Conservation (phyloP, 805 yeast genomes). For the Saccharomycopsis guyanensis region DNA sequence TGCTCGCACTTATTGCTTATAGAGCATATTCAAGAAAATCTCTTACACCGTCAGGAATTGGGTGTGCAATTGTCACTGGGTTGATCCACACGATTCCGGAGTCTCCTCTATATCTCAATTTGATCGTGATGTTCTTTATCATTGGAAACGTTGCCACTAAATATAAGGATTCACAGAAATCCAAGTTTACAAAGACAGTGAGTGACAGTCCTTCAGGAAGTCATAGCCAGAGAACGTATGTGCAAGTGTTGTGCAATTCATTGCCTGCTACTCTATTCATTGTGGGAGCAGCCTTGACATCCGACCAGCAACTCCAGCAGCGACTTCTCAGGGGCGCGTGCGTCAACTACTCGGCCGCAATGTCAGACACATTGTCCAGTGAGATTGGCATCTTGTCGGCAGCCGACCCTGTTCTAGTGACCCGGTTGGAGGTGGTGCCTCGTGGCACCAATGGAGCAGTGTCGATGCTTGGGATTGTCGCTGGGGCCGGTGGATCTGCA, state of each 20-base stretch:
- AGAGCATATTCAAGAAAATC: conserved; percentile 31
- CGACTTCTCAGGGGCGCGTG: conserved; percentile 25
- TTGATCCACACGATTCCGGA: conserved; percentile 33
- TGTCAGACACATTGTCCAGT: conserved; percentile 41
- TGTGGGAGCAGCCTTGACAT: conserved; percentile 21
- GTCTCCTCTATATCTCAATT: conserved; percentile 28
- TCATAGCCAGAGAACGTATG: conserved; percentile 30
- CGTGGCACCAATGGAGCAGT: conserved; percentile 43
- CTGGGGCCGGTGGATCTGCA: conserved; percentile 32
- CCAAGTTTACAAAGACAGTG: conserved; percentile 27
- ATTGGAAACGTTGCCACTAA: conserved; percentile 35
- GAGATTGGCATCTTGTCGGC: conserved; percentile 38
- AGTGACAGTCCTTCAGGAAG: neutral
- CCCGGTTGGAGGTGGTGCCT: conserved; percentile 34
- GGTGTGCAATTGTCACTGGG: conserved; percentile 33
- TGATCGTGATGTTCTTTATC: conserved; percentile 32
- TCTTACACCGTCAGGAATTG: conserved; percentile 31
- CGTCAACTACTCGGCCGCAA: conserved; percentile 36
- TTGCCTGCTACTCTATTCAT: conserved; percentile 31
- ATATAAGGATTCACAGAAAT: conserved; percentile 31
- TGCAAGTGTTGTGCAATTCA: conserved; percentile 38
- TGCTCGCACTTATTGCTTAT: conserved; percentile 20
- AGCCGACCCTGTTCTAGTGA: conserved; percentile 32
- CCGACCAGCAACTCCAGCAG: neutral
- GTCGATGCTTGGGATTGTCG: conserved; percentile 30